Evolutionary conservation across 176 grass and related monocot genomes (phyloP).

Genomic region (Phoenix dactylifera): DNA sequence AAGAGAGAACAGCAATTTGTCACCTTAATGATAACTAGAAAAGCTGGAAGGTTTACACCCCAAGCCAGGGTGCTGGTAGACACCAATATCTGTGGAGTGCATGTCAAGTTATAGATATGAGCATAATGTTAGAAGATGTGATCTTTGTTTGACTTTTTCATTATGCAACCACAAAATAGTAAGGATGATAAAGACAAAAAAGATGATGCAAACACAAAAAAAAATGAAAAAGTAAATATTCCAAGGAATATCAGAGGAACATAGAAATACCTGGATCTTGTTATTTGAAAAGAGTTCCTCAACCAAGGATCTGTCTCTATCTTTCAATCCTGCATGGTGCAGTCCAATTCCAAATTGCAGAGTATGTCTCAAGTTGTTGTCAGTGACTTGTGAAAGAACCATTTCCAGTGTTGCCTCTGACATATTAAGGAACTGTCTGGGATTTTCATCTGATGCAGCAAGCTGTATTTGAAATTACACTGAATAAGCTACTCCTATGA

Average conservation of each 20-base stretch:
- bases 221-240: too few relatives aligned
- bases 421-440: constrained; percentile 86
- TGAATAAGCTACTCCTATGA: constrained; percentile 14
- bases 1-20: constrained; percentile 20
- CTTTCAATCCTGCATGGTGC: constrained; percentile 95
- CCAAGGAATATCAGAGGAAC: constrained; percentile 2
- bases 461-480: constrained; percentile 42
- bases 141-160: constrained; percentile 17
- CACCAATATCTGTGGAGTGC: constrained; percentile 52
- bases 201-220: too few relatives aligned
- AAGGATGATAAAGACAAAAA: too few relatives aligned
- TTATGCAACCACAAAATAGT: constrained; percentile 2
- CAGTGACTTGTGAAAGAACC: constrained; percentile 93
- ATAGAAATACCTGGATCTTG: constrained; percentile 76
- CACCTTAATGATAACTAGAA: constrained; percentile 96
- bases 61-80: constrained; percentile 97
- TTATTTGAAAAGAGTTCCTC: constrained; percentile 98
- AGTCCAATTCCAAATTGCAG: constrained; percentile 95
- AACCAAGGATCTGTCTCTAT: constrained; percentile 87
- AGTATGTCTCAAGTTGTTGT: constrained; percentile 89
- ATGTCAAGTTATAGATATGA: too few relatives aligned
- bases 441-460: constrained; percentile 92
- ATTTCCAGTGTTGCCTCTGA: constrained; percentile 66
- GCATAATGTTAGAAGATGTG: neutral
- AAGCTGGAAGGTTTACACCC: constrained; percentile 98